Percentiles rank a stretch among this genome's conserved stretches.
These are phyloP conservation scores for Gyromitra esculenta DNA, from an alignment of 2,329 filamentous ascomycete genomes.

Conservation along the genomic window DNA sequence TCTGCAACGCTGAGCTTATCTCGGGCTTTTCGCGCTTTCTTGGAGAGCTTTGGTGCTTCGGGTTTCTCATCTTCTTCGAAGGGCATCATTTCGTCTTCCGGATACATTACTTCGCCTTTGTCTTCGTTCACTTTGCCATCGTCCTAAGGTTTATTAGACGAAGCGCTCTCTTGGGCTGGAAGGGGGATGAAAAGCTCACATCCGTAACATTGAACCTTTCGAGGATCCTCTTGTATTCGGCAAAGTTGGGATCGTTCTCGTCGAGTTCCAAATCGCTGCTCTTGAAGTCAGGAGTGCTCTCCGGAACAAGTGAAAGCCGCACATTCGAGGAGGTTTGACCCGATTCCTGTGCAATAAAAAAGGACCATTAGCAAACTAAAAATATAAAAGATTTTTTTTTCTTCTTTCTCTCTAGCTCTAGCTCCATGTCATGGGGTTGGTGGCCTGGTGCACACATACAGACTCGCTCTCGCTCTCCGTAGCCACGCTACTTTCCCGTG, in stretches of 20 bases:
- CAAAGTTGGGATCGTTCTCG: constrained; percentile 79
- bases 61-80: constrained; percentile 77
- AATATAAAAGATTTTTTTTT: constrained; percentile 50
- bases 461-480: constrained; percentile 61
- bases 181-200: constrained; percentile 25
- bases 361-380: constrained; percentile 53
- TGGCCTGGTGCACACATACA: constrained; percentile 55
- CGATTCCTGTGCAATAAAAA: constrained; percentile 54
- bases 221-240: constrained; percentile 84
- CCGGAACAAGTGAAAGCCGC: constrained; percentile 58
- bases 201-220: constrained; percentile 74
- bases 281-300: constrained; percentile 64
- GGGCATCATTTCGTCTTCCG: constrained; percentile 81
- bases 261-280: constrained; percentile 65
- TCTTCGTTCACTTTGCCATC: constrained; percentile 72
- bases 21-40: constrained; percentile 87
- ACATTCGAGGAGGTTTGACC: constrained; percentile 55
- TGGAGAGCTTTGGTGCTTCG: constrained; percentile 78
- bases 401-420: constrained; percentile 55
- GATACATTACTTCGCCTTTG: constrained; percentile 76
- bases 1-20: constrained; percentile 95
- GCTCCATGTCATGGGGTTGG: not conserved
- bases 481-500: constrained; percentile 59
- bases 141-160: constrained; percentile 60
- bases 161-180: not conserved